Base-by-base conservation (phyloP, 2,329 filamentous ascomycete species). In the Aphanoascus verrucosus region DNA sequence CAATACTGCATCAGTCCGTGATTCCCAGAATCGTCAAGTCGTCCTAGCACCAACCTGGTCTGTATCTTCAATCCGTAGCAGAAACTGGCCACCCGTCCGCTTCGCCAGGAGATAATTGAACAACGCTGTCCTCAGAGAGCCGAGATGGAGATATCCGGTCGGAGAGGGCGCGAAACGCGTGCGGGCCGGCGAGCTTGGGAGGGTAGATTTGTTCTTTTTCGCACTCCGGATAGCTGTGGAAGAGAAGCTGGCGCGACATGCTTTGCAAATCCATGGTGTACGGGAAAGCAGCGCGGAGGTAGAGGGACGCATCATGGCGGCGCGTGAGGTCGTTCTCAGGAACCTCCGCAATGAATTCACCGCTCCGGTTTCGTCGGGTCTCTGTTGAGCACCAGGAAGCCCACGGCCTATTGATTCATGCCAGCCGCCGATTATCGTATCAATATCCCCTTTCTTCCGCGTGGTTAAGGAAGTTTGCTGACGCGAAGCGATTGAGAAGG, bases 91-190 rank as follows among this genome's bases (percentile, higher is more conserved):
- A 3, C 85, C 84, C 0, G 93, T 95, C 2, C 85, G 82, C 63
- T 84, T 86, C 0, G 93, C 90, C n/a, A 94, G 77, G 3, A 98
- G 74, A 61, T 91, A 96, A 64, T 95, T 97, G 74, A 89, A 97
- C n/a, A 98, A 71, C 0, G 94, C 94, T 0, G 93, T 98, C 55
- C 93, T 79, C 35, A 98, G 70, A 0, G 90, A 95, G 3, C 93
- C 93, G 11, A 98, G 76, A 69, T 98, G 93, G 20, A 98, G 77
- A 63, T 91, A 90, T 1, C 93, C 93, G 0, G 93, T 98, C 0
- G 93, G 93, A 1, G 93, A 97, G 0, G 93, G 93, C 1, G 94
- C 93, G 69, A 98, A 98, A 45, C 93, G 84, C 15, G 93, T 88
- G 67, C 88, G 77, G 55, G 81, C 81, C 44, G 86, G 85, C 5